Percentiles rank a stretch among this genome's conserved stretches.
phyloP scores from a whole-genome alignment of 768 basidiomycete species.

The Phlebiopsis gigantea region DNA sequence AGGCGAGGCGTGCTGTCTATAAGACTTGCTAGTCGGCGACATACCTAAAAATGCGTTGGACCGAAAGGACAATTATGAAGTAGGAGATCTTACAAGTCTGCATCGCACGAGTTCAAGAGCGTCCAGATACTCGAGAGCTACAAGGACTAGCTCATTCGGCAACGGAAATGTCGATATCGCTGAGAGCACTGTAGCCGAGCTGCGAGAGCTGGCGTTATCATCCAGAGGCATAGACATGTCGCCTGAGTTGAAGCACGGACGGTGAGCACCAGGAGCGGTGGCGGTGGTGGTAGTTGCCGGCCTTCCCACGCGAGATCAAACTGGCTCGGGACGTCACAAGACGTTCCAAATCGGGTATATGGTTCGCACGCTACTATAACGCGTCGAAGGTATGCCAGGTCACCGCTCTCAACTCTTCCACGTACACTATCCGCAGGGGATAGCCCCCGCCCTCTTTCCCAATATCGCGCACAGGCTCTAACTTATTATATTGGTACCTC shows the following conservation, averaged over 20 bases:
- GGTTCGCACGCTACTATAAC: constrained; percentile 8
- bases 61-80: no score
- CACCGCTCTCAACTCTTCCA: background rate
- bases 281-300: background rate
- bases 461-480: background rate
- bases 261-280: no score
- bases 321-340: background rate
- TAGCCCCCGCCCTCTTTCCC: background rate
- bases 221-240: no score
- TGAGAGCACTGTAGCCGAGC: no score
- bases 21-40: background rate
- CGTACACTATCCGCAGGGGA: background rate
- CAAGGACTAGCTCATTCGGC: no score
- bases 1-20: background rate
- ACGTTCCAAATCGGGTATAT: background rate
- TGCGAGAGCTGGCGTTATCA: no score
- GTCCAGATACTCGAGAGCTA: no score
- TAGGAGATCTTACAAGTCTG: no score
- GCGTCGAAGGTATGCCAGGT: constrained; percentile 8
- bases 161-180: no score
- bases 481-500: background rate
- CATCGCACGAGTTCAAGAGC: no score
- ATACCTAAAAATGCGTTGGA: background rate
- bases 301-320: background rate
- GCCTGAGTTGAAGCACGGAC: no score